Conservation (phyloP, 176 grass and related monocot species). For the Bothriochloa decipiens region DNA sequence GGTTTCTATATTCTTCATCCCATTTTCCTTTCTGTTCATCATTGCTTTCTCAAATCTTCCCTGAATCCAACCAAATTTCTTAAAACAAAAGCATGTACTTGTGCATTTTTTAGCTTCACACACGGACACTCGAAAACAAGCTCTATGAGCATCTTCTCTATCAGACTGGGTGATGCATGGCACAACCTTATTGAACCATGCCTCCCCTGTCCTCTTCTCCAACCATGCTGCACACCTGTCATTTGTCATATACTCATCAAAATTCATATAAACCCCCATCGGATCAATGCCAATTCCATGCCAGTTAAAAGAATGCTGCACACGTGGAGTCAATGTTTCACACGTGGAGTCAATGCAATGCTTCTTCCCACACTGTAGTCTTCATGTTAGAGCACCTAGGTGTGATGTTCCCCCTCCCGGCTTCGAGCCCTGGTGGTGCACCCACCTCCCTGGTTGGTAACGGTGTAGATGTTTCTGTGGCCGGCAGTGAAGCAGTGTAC, state of each 20-base stretch:
- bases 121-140: neutral
- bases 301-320: neutral
- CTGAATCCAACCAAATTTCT: neutral
- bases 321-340: no score
- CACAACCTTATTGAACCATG: neutral
- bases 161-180: neutral
- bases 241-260: neutral
- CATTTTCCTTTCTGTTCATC: neutral
- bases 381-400: neutral
- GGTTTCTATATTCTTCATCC: neutral
- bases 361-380: neutral
- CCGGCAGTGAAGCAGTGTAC: neutral
- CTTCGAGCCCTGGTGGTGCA: neutral
- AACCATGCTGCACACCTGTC: neutral
- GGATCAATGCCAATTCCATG: neutral
- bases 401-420: neutral
- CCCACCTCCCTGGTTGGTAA: neutral
- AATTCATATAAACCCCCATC: neutral
- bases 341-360: neutral
- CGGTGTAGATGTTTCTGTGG: neutral
- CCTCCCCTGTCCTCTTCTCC: neutral
- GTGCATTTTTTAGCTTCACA: neutral
- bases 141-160: neutral
- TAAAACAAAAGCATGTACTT: neutral
- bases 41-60: conserved; percentile 12